Evolutionary conservation across 192 early-diverging fungal species (phyloP), one percentile per base, ranked within the genome.

Genomic region (Dissophora ornata): DNA sequence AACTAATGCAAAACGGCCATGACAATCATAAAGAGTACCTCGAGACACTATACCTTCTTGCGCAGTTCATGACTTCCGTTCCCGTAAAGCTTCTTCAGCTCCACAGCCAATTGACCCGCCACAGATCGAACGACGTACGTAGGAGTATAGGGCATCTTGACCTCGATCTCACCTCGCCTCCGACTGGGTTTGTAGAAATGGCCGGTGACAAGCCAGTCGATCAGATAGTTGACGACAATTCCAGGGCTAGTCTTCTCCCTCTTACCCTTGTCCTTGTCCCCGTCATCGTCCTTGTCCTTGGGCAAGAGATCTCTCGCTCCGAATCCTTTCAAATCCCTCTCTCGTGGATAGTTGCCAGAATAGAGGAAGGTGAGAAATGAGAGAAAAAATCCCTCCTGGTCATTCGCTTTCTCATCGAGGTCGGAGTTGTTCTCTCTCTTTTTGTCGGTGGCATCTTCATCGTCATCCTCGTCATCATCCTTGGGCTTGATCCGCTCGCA

Each of bases 381-480:
- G 51, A 53, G 29, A n/a, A 33, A 6, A n/a, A 32, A 30, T 8
- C 18, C 13, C 11, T 28, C 29, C 51, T 53, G 51, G 7, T 53
- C 16, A 28, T 5, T 53, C 0, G 15, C 51, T 28, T 51, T 51
- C 9, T 51, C 49, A 10, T 51, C 36, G 36, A 38, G 7, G 36
- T 38, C 36, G 36, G 7, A 9, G 36, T 36, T 3, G 13, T 21
- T 50, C 19, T 19, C 19, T 8, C 26, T 52, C 13, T 22, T 52
- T 41, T 50, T 34, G 13, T 38, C 13, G 7, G 6, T 13, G 36
- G 7, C 6, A 38, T 38, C 36, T 9, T 13, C 36, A 6, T 38
- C 36, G 13, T 51, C 36, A 28, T 63, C 49, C 7, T 57, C 33
- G n/a, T 67, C 32, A 18, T 25, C 24, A 18, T 68, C 13, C 44